Conservation (phyloP, 2,329 filamentous ascomycete genomes). For the Colletotrichum truncatum region DNA sequence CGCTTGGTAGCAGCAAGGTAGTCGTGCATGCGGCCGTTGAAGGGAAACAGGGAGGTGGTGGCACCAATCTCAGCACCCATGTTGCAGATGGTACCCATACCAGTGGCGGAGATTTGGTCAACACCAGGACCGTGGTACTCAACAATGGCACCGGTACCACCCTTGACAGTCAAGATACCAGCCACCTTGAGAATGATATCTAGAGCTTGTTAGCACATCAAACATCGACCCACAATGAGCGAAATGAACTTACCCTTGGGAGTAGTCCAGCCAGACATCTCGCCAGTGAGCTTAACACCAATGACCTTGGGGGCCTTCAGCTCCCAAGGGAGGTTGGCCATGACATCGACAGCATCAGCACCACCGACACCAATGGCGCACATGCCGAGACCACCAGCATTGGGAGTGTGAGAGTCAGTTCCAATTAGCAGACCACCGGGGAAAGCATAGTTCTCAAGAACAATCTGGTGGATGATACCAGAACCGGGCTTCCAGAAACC, state of each 20-base stretch:
- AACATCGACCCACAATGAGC: not conserved
- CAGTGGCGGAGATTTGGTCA: constrained; percentile 79
- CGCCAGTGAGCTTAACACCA: constrained; percentile 92
- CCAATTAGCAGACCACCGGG: constrained; percentile 97
- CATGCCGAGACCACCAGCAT: constrained; percentile 96
- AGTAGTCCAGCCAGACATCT: constrained; percentile 89
- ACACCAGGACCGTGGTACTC: constrained; percentile 81
- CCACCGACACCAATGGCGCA: constrained; percentile 95
- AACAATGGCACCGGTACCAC: constrained; percentile 91
- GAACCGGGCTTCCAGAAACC: constrained; percentile 99
- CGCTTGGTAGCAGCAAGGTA: constrained; percentile 95
- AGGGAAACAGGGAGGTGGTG: constrained; percentile 95
- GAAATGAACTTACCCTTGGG: constrained; percentile 77
- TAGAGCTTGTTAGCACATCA: constrained; percentile 41
- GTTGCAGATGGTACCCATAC: constrained; percentile 84
- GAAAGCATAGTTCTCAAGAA: constrained; percentile 99
- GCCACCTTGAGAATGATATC: constrained; percentile 98
- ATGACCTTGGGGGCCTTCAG: constrained; percentile 97
- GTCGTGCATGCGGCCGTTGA: constrained; percentile 98
- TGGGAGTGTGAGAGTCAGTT: constrained; percentile 97
- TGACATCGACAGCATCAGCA: constrained; percentile 98
- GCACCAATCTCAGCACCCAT: constrained; percentile 82
- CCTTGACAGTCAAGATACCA: constrained; percentile 96
- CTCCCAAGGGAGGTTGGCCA: constrained; percentile 97
- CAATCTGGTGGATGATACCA: constrained; percentile 99